Percentiles rank a stretch among this genome's conserved stretches.
These are phyloP conservation scores for Tulasnella sp. DNA, from an alignment of 768 basidiomycete species.

Conservation along the genomic window DNA sequence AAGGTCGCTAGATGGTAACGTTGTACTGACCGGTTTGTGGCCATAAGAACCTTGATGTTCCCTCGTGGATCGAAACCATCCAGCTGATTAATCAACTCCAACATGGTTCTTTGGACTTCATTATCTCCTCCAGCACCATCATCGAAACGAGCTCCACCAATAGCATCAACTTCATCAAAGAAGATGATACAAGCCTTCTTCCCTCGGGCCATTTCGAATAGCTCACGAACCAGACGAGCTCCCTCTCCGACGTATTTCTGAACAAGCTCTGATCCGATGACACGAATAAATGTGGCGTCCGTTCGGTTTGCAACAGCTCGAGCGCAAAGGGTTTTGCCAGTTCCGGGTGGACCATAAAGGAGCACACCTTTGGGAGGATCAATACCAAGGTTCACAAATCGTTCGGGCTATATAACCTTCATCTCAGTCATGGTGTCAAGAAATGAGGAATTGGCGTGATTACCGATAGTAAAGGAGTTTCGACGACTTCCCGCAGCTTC, in stretches of 20 bases:
- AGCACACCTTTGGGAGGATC: constrained; percentile 98
- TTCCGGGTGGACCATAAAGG: constrained; percentile 89
- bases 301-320: constrained; percentile 97
- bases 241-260: constrained; percentile 99
- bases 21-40: constrained; percentile 74
- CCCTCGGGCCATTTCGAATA: constrained; percentile 97
- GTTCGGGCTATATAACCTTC: constrained; percentile 73
- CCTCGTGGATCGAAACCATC: constrained; percentile 98
- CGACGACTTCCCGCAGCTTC: constrained; percentile 95
- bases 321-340: constrained; percentile 97
- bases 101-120: constrained; percentile 97
- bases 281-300: constrained; percentile 97
- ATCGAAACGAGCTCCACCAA: constrained; percentile 95
- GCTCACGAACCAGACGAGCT: constrained; percentile 94
- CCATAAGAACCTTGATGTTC: constrained; percentile 99
- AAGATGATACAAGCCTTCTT: constrained; percentile 99
- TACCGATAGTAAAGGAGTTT: constrained; percentile 87
- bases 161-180: constrained; percentile 97
- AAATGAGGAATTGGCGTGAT: constrained; percentile 23
- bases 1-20: neutral
- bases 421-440: constrained; percentile 10
- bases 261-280: constrained; percentile 98
- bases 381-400: constrained; percentile 95
- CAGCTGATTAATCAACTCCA: constrained; percentile 96
- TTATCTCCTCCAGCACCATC: constrained; percentile 99